Evolutionary conservation across 768 basidiomycete species (phyloP).

Genomic region (Kwoniella dejecticola): DNA sequence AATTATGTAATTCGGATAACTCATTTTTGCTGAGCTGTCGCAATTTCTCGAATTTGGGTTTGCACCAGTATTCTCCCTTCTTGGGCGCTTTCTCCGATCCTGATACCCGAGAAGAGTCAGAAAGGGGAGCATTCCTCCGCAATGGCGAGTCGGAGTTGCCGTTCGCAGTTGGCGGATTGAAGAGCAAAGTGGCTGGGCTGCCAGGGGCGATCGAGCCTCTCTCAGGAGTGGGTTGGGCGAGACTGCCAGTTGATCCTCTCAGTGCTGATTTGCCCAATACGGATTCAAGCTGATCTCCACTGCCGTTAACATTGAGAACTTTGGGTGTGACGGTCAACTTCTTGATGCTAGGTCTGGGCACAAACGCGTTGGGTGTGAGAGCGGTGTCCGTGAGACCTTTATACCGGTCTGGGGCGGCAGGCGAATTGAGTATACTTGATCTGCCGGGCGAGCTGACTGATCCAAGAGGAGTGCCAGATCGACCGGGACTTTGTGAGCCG

Average conservation of each 20-base stretch:
- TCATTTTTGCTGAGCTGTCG: conserved; percentile 72
- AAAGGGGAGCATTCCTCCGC: conserved; percentile 8
- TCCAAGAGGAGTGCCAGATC: conserved; percentile 27
- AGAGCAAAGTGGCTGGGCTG: conserved; percentile 27
- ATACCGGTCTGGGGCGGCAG: conserved; percentile 37
- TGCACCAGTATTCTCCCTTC: conserved; percentile 90
- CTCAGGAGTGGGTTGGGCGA: conserved; percentile 33
- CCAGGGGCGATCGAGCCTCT: conserved; percentile 16
- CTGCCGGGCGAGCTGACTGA: conserved; percentile 30
- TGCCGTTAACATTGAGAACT: conserved; percentile 53
- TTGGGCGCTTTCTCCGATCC: conserved; percentile 41
- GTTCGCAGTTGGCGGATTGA: conserved; percentile 24
- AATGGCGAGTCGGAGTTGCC: conserved; percentile 25
- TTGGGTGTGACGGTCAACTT: conserved; percentile 87
- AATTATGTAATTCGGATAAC: conserved; percentile 69
- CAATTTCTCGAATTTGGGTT: conserved; percentile 73
- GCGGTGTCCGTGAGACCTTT: conserved; percentile 65
- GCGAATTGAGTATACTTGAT: conserved; percentile 34
- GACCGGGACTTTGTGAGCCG: conserved; percentile 32
- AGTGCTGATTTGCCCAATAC: conserved; percentile 46
- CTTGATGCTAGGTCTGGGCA: conserved; percentile 77
- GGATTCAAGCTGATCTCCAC: conserved; percentile 43
- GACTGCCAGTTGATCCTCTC: conserved; percentile 26
- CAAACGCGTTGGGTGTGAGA: conserved; percentile 71
- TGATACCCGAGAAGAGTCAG: conserved; percentile 23